A percentile compares a stretch with the other conserved stretches of the same genome.
Evolutionary conservation across 2,329 filamentous ascomycete species (phyloP).

Genomic region (Phaeosphaeriaceae sp.): DNA sequence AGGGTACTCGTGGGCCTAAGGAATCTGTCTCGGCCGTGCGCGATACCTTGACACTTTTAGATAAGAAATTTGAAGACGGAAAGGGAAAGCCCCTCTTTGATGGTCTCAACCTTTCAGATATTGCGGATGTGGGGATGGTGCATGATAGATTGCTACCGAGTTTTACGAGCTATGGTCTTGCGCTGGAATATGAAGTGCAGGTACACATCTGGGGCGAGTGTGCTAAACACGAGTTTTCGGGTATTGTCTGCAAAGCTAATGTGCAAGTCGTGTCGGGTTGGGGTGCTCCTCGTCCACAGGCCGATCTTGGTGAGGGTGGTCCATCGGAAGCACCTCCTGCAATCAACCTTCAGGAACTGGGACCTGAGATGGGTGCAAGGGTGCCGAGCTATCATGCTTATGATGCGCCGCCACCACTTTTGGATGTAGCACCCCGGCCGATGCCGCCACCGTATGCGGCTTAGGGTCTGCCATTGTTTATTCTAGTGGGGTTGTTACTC

Average conservation of each 20-base stretch:
- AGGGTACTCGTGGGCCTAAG: slow-evolving; percentile 5
- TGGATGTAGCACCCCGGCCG: not conserved
- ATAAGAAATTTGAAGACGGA: slow-evolving; percentile 22
- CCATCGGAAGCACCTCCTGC: not conserved
- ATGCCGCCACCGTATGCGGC: not conserved
- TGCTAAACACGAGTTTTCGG: slow-evolving; percentile 29
- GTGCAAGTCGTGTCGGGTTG: slow-evolving; percentile 28
- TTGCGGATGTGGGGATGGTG: slow-evolving; percentile 11
- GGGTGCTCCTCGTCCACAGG: slow-evolving; percentile 1
- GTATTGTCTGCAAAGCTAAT: slow-evolving; percentile 17
- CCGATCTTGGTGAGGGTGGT: not conserved
- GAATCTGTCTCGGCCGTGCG: slow-evolving; percentile 11
- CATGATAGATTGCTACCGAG: slow-evolving; percentile 20
- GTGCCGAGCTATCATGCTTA: not conserved
- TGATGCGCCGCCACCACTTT: not conserved
- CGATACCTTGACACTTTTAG: slow-evolving; percentile 18
- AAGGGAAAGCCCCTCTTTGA: slow-evolving; percentile 23
- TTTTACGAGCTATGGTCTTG: slow-evolving; percentile 36
- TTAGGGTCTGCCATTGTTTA: not conserved
- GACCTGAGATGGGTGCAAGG: not conserved
- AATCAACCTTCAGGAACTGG: not conserved
- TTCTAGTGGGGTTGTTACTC: not conserved
- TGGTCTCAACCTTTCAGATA: slow-evolving; percentile 17
- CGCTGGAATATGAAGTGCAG: slow-evolving; percentile 29
- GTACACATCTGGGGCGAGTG: slow-evolving; percentile 37